A percentile compares a stretch with the other conserved stretches of the same genome.
phyloP scores from a whole-genome alignment of 352 stramenopile genomes.

The Pythium grandisporangium region DNA sequence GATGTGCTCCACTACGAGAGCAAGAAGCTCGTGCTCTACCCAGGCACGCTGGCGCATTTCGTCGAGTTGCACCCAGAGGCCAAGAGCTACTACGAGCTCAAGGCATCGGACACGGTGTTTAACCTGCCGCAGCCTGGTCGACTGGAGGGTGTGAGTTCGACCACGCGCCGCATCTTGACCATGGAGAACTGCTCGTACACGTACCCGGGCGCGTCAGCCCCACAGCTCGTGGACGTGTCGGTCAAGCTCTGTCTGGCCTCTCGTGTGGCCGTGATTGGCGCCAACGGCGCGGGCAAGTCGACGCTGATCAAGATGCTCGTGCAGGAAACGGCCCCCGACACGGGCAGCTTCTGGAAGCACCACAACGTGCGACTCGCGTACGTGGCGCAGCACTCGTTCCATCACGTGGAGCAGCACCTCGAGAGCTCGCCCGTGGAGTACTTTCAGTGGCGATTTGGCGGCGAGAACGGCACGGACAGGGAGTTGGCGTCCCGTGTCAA shows the following conservation, averaged over 20 bases:
- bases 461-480: conserved; percentile 92
- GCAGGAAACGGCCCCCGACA: conserved; percentile 70
- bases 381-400: conserved; percentile 96
- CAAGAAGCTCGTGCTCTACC: conserved; percentile 94
- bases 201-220: conserved; percentile 78
- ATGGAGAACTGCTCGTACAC: conserved; percentile 85
- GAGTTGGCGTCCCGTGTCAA: conserved; percentile 85
- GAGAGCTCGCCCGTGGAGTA: conserved; percentile 94
- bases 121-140: conserved; percentile 84
- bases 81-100: conserved; percentile 91
- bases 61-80: conserved; percentile 87
- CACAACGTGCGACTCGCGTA: conserved; percentile 93
- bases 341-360: conserved; percentile 73
- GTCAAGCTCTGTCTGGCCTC: conserved; percentile 94
- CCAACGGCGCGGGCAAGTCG: conserved; percentile 96
- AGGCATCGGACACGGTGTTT: conserved; percentile 79
- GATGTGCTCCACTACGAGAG: conserved; percentile 95
- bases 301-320: conserved; percentile 96
- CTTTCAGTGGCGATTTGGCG: conserved; percentile 95
- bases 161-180: conserved; percentile 88
- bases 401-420: conserved; percentile 95
- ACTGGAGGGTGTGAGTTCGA: conserved; percentile 87
- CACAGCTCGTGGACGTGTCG: conserved; percentile 89
- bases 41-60: conserved; percentile 83
- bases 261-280: conserved; percentile 94